Evolutionary conservation across 2,329 filamentous ascomycete species (phyloP).

Genomic region (Fusarium pseudonygamai): DNA sequence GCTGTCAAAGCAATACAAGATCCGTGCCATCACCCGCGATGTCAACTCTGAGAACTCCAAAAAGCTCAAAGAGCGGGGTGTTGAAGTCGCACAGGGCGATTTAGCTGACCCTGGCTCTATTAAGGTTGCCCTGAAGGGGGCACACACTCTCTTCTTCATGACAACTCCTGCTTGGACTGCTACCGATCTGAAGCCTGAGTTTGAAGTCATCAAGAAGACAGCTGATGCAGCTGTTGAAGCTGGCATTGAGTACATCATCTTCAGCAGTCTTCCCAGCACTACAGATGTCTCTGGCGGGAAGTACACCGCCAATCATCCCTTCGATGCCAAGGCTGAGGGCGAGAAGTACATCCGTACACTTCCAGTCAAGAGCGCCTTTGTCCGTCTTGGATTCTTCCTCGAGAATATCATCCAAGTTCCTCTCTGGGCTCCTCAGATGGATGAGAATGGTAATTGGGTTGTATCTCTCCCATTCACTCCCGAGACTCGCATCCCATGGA

Average conservation of each 20-base stretch:
- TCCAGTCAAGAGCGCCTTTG: conserved; percentile 55
- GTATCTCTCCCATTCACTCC: conserved; percentile 30
- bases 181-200: conserved; percentile 45
- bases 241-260: conserved; percentile 52
- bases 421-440: conserved; percentile 44
- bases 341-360: conserved; percentile 62
- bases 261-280: conserved; percentile 50
- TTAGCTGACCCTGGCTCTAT: conserved; percentile 52
- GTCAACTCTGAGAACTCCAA: conserved; percentile 46
- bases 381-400: conserved; percentile 55
- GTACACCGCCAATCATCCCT: conserved; percentile 50
- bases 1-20: conserved; percentile 56
- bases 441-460: conserved; percentile 44
- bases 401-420: conserved; percentile 46
- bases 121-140: conserved; percentile 52
- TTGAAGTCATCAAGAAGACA: conserved; percentile 51
- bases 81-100: conserved; percentile 54
- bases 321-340: conserved; percentile 62
- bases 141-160: conserved; percentile 60
- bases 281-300: conserved; percentile 49
- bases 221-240: conserved; percentile 51
- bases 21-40: conserved; percentile 63
- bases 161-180: conserved; percentile 54
- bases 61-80: conserved; percentile 39
- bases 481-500: conserved; percentile 51